A percentile compares a stretch with the other conserved stretches of the same genome.
phyloP scores from a whole-genome alignment of 176 grass and related monocot species.

The Cocos nucifera region DNA sequence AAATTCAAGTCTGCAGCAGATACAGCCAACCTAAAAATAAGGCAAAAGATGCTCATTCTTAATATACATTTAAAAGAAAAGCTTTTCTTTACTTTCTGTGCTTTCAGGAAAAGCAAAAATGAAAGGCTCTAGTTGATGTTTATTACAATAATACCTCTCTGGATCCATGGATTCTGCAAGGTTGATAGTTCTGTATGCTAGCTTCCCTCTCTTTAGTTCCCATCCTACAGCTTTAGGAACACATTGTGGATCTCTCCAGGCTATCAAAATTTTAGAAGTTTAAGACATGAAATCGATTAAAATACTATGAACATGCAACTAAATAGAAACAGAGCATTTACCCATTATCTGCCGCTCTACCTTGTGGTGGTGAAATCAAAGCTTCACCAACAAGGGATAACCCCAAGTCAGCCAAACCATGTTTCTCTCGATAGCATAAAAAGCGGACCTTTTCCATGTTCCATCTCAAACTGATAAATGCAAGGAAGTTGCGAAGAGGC shows the following conservation, averaged over 20 bases:
- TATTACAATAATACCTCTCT: constrained; percentile 33
- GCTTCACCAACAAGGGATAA: constrained; percentile 71
- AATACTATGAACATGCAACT: neutral
- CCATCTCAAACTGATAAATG: constrained; percentile 55
- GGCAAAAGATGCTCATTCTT: constrained; percentile 21
- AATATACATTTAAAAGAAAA: too few relatives aligned
- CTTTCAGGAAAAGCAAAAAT: too few relatives aligned
- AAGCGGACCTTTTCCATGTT: constrained; percentile 57
- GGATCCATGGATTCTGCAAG: constrained; percentile 60
- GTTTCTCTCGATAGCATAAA: constrained; percentile 79
- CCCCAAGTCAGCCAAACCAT: constrained; percentile 36
- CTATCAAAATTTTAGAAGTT: constrained; percentile 25
- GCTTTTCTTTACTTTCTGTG: too few relatives aligned
- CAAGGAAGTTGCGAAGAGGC: constrained; percentile 76
- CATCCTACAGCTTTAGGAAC: constrained; percentile 84
- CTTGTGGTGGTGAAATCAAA: constrained; percentile 39
- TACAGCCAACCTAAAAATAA: constrained; percentile 38
- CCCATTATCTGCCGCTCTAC: constrained; percentile 29
- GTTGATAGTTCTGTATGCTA: constrained; percentile 25
- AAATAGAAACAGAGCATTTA: neutral
- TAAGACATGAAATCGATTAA: constrained; percentile 1
- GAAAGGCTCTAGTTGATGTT: too few relatives aligned
- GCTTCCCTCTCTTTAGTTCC: constrained; percentile 55
- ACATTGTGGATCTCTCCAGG: constrained; percentile 42
- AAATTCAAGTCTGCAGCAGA: constrained; percentile 81